A percentile compares a stretch with the other conserved stretches of the same genome.
Evolutionary conservation across 495 filamentous ascomycete species (phyloP).

Genomic region (Hypoxylon perforatum): DNA sequence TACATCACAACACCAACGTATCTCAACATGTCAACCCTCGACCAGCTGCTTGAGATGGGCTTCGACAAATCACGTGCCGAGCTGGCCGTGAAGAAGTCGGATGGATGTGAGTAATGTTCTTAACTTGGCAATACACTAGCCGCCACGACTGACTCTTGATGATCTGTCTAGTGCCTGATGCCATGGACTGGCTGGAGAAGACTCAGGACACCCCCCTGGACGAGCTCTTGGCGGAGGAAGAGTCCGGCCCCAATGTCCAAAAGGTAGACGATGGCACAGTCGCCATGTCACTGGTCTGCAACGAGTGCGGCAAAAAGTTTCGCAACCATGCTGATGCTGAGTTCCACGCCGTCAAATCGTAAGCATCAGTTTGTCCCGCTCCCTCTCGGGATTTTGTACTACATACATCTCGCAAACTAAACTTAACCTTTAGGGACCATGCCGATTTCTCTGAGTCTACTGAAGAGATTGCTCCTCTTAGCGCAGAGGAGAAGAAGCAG

Average conservation of each 20-base stretch:
- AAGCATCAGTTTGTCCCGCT: slow-evolving; percentile 32
- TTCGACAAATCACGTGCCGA: slow-evolving; percentile 85
- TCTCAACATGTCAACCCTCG: slow-evolving; percentile 75
- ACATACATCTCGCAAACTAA: slow-evolving; percentile 18
- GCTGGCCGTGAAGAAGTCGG: slow-evolving; percentile 81
- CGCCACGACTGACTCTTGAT: slow-evolving; percentile 23
- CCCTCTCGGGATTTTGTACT: not conserved
- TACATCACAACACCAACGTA: slow-evolving; percentile 59
- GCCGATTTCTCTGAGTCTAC: slow-evolving; percentile 93
- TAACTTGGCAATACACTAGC: slow-evolving; percentile 8
- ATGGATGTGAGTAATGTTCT: slow-evolving; percentile 69
- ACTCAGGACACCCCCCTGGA: slow-evolving; percentile 66
- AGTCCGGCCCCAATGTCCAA: slow-evolving; percentile 60
- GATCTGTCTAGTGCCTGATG: slow-evolving; percentile 76
- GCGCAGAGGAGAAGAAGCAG: slow-evolving; percentile 88
- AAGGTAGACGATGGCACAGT: slow-evolving; percentile 70
- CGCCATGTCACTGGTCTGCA: slow-evolving; percentile 73
- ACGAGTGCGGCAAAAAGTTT: slow-evolving; percentile 93
- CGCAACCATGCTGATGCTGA: slow-evolving; percentile 81
- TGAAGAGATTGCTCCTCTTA: slow-evolving; percentile 89
- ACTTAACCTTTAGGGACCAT: slow-evolving; percentile 68
- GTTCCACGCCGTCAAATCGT: slow-evolving; percentile 91
- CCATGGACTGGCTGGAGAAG: slow-evolving; percentile 92
- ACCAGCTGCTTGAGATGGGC: slow-evolving; percentile 92
- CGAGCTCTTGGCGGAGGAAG: slow-evolving; percentile 63